Evolutionary conservation across 306 rosid species (phyloP).

Genomic region (Quercus mongolica): DNA sequence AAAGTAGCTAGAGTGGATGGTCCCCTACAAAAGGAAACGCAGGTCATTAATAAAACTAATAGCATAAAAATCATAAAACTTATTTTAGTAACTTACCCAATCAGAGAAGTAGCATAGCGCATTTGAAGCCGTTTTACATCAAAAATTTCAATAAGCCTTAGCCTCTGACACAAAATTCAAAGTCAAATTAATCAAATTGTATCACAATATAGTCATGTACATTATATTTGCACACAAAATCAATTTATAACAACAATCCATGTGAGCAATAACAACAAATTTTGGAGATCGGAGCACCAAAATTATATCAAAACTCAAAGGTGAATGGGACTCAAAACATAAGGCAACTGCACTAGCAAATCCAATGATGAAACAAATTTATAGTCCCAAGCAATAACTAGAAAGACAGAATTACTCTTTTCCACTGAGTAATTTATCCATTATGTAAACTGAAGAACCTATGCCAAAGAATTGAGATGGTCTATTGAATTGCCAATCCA

Average conservation of each 20-base stretch:
- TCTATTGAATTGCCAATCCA: not conserved
- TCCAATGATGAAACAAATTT: not conserved
- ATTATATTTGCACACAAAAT: constrained; percentile 7
- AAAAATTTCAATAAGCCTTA: constrained; percentile 93
- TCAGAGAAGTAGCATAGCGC: constrained; percentile 86
- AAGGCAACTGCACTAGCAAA: not conserved
- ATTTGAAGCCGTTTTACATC: constrained; percentile 95
- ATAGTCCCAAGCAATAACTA: not conserved
- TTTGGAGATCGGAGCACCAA: not conserved
- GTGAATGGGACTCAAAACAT: not conserved
- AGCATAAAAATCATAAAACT: constrained; percentile 1
- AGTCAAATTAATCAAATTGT: constrained; percentile 3
- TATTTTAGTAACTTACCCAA: constrained; percentile 62
- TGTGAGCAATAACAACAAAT: not conserved
- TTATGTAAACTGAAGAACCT: not conserved
- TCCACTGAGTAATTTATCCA: not conserved
- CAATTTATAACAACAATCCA: not conserved
- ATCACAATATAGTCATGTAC: not conserved
- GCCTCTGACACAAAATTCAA: constrained; percentile 49
- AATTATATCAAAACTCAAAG: not conserved
- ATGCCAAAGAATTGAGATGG: not conserved
- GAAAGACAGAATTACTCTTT: not conserved
- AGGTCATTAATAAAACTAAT: not conserved
- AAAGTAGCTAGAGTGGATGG: constrained; percentile 85
- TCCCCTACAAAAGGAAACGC: constrained; percentile 53